Evolutionary conservation across 1,284 basidiomycete species (phyloP), one percentile per base, ranked within the genome.

Genomic region (Ustilago xerochloae): DNA sequence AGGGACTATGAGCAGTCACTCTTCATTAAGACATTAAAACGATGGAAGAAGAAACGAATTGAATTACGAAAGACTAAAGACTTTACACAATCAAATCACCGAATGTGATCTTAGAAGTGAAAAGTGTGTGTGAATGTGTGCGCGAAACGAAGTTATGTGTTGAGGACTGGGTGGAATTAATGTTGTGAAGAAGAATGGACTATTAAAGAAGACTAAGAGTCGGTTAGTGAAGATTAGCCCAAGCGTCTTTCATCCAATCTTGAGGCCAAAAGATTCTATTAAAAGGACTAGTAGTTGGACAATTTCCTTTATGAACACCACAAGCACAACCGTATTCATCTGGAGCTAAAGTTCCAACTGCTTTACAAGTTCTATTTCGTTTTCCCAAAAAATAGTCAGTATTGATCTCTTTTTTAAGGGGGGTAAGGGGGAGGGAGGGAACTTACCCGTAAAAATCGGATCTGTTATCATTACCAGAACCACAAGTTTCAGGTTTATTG

Each of bases 301-400:
- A 73, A 8, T 63, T 26, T 6, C 33, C 61, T 0, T 20, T 18
- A 41, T 73, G 70, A 9, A 73, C 70, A 3, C 70, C 70, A 58
- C 70, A 73, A 4, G 30, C 43, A 38, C 70, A 73, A 6, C 60
- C 70, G 64, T 67, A 73, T 51, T 73, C 70, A 9, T 39, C 35
- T 4, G 38, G 22, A 12, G 24, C 24, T 6, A 73, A 53, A 1
- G 38, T 58, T 5, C 70, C 70, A 1, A 67, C 57, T 22, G 54
- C 49, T 43, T 73, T 73, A 26, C 70, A 73, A 3, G 36, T 35
- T 22, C 62, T 64, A 30, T 29, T 10, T 9, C n/a, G n/a, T n/a
- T n/a, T n/a, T n/a, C n/a, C n/a, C n/a, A n/a, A n/a, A n/a, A n/a
- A n/a, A n/a, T n/a, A n/a, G n/a, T n/a, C n/a, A n/a, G n/a, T n/a